Evolutionary conservation across 352 stramenopile genomes (phyloP), one percentile per base, ranked within the genome.

Genomic region (Lagenidium sp.): DNA sequence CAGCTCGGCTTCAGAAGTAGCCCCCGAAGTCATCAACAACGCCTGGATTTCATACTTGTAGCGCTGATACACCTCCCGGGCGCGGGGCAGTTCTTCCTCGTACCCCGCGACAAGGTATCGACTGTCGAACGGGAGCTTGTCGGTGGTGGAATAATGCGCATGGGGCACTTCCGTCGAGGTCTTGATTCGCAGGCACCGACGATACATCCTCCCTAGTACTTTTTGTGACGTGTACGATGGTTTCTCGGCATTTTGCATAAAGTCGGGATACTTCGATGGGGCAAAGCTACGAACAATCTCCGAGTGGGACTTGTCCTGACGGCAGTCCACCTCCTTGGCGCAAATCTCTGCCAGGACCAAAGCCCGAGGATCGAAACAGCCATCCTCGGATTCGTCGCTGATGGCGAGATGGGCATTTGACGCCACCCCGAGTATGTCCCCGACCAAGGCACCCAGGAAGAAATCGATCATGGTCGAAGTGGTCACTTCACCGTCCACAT

Each of bases 341-440:
- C 78, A 90, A 35, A 90, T 71, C 13, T 68, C 56, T 15, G 76
- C 76, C 2, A 90, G 41, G n/a, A 63, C 53, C 10, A 83, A 63
- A 5, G 75, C 72, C 16, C 61, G 39, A 4, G 59, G 47, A 22
- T 72, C 55, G 38, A 85, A 63, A 28, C 63, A 82, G 10, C 78
- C 76, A 13, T 68, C 41, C 12, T 22, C 24, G 4, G 63, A 60
- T 8, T 55, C 44, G 40, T 90, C 80, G 22, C 75, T 75, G 5
- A 87, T 31, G 6, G 80, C 81, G 10, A 90, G 39, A 26, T 93
- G 81, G 3, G 74, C 75, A 51, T 90, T 93, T 8, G 81, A 86
- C 20, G 80, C 73, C 19, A 86, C 46, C 26, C 78, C 81, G 4
- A 93, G 42, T 4, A 91, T 77, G 55, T 90, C 77, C 26, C 82